Conservation (phyloP, 257 asterid species). For the Lycium ferocissimum region DNA sequence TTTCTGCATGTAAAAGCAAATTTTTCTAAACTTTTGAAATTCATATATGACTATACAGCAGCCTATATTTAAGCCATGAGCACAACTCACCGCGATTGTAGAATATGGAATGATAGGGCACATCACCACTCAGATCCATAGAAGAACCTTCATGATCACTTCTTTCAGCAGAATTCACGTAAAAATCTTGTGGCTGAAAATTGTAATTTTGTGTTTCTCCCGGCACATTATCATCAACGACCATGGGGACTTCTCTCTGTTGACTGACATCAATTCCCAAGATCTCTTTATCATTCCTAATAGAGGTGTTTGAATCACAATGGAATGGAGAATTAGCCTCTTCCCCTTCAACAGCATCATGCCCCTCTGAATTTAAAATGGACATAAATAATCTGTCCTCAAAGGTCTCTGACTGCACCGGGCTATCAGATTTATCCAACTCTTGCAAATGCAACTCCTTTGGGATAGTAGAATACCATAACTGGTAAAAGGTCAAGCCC, state of each 20-base stretch:
- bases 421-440: conserved; percentile 39
- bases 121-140: conserved; percentile 43
- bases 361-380: conserved; percentile 48
- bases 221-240: conserved; percentile 43
- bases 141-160: conserved; percentile 48
- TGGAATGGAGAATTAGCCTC: conserved; percentile 40
- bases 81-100: conserved; percentile 59
- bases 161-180: conserved; percentile 44
- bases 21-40: conserved; percentile 5
- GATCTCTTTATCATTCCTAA: conserved; percentile 63
- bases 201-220: conserved; percentile 45
- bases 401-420: conserved; percentile 49
- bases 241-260: conserved; percentile 41
- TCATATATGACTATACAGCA: not conserved
- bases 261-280: conserved; percentile 34
- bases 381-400: conserved; percentile 43
- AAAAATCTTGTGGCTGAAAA: conserved; percentile 41
- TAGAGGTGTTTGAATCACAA: conserved; percentile 62
- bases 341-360: conserved; percentile 50
- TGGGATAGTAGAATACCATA: conserved; percentile 75
- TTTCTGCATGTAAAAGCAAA: not conserved
- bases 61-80: not conserved
- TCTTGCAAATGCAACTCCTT: conserved; percentile 60
- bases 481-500: conserved; percentile 70
- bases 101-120: conserved; percentile 67